A percentile compares a stretch with the other conserved stretches of the same genome.
Evolutionary conservation across 108 stramenopile species (phyloP).

Genomic region (Cyclostephanos invisitatus): DNA sequence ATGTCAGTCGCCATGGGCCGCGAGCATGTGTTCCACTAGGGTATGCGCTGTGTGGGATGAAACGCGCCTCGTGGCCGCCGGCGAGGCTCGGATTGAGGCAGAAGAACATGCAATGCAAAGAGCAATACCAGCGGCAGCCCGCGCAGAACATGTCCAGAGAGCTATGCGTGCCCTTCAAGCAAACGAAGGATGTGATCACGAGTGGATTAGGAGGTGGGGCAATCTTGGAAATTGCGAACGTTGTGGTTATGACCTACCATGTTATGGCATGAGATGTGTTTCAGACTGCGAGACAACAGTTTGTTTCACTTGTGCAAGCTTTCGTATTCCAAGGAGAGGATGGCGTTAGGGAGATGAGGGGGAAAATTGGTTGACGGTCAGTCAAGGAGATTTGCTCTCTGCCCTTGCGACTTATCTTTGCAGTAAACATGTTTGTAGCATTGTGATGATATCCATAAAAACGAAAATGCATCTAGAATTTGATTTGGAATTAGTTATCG

Average conservation of each 20-base stretch:
- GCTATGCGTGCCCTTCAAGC: slow-evolving; percentile 33
- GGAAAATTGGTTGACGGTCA: too few relatives aligned
- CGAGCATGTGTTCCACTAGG: slow-evolving; percentile 36
- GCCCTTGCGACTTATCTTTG: too few relatives aligned
- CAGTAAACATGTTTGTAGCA: too few relatives aligned
- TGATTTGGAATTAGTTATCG: too few relatives aligned
- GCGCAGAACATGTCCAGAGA: slow-evolving; percentile 20
- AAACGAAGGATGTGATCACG: slow-evolving; percentile 56
- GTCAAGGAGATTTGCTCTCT: too few relatives aligned
- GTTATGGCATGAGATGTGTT: slow-evolving; percentile 58
- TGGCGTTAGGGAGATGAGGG: slow-evolving; percentile 47
- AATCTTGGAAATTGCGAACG: slow-evolving; percentile 44
- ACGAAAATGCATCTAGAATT: too few relatives aligned
- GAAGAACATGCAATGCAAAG: slow-evolving; percentile 37
- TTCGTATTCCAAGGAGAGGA: slow-evolving; percentile 54
- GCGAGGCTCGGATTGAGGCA: slow-evolving; percentile 53
- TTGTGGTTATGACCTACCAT: slow-evolving; percentile 38
- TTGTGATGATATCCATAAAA: too few relatives aligned
- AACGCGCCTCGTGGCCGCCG: slow-evolving; percentile 45
- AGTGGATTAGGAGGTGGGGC: slow-evolving; percentile 40
- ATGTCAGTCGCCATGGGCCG: slow-evolving; percentile 51
- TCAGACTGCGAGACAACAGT: slow-evolving; percentile 57
- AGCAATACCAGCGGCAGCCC: slow-evolving; percentile 16
- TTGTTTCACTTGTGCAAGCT: slow-evolving; percentile 68
- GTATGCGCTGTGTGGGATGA: slow-evolving; percentile 57